phyloP scores from a whole-genome alignment of 2,329 filamentous ascomycete genomes.

The Elsinoe batatas region DNA sequence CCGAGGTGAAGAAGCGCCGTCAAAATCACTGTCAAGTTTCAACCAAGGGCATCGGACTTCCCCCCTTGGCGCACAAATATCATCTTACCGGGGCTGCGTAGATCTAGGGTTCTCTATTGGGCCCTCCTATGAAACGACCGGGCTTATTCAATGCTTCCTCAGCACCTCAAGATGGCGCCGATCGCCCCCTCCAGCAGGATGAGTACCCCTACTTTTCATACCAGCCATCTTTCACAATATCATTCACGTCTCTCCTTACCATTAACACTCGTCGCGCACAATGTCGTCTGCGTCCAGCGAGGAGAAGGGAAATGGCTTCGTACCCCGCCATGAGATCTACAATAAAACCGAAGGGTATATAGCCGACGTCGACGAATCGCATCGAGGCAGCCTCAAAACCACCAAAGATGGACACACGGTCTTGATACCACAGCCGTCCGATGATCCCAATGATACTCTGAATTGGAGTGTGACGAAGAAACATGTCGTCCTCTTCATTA shows the following conservation, averaged over 20 bases:
- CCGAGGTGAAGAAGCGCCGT: background rate
- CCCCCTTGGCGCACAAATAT: background rate
- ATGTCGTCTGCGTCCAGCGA: background rate
- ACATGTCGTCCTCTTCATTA: constrained; percentile 30
- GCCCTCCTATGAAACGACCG: background rate
- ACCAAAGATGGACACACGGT: constrained; percentile 20
- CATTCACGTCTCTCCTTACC: background rate
- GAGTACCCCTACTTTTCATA: background rate
- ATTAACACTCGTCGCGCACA: background rate
- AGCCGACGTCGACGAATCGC: constrained; percentile 26
- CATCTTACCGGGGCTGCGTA: background rate
- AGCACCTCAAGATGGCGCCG: background rate
- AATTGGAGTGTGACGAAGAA: constrained; percentile 28
- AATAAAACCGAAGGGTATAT: constrained; percentile 22
- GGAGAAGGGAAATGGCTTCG: background rate
- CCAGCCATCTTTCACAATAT: background rate
- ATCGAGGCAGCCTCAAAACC: constrained; percentile 32
- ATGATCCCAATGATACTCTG: constrained; percentile 24
- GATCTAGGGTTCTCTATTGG: background rate
- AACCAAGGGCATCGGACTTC: background rate
- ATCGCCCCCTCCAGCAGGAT: background rate
- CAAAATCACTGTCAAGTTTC: background rate
- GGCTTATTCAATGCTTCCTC: background rate
- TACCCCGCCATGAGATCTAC: background rate
- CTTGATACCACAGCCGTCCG: constrained; percentile 19